Conservation (phyloP, 345 rosid species). For the Bruguiera sexangula region DNA sequence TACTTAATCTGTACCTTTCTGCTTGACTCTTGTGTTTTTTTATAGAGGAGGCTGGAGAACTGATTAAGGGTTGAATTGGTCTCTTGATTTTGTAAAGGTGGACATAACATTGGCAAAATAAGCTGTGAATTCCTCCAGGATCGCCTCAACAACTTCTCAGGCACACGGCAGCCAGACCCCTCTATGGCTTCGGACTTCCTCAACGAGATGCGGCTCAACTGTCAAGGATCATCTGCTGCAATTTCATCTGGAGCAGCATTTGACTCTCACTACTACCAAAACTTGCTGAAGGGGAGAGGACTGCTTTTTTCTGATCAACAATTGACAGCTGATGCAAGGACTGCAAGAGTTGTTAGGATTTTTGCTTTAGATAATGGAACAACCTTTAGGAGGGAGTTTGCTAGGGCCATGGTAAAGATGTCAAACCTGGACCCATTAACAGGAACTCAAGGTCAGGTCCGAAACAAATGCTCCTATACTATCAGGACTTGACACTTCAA, state of each 20-base stretch:
- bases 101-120: slow-evolving; percentile 42
- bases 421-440: slow-evolving; percentile 36
- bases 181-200: slow-evolving; percentile 35
- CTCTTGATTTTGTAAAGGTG: slow-evolving; percentile 30
- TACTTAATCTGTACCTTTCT: slow-evolving; percentile 6
- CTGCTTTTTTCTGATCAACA: slow-evolving; percentile 48
- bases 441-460: slow-evolving; percentile 35
- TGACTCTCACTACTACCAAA: slow-evolving; percentile 37
- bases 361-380: slow-evolving; percentile 40
- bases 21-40: neutral
- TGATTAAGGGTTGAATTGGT: neutral
- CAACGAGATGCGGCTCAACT: slow-evolving; percentile 26
- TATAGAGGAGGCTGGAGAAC: neutral
- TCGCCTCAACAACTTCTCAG: slow-evolving; percentile 38
- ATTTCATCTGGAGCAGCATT: slow-evolving; percentile 40
- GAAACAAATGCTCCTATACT: slow-evolving; percentile 20
- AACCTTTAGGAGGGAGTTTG: slow-evolving; percentile 38
- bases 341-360: slow-evolving; percentile 32
- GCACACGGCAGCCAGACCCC: slow-evolving; percentile 43
- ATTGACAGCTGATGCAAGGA: slow-evolving; percentile 41
- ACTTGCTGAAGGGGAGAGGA: slow-evolving; percentile 47
- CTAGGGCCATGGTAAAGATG: slow-evolving; percentile 49
- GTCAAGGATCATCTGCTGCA: slow-evolving; percentile 22
- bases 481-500: neutral
- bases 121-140: slow-evolving; percentile 38